phyloP scores from a whole-genome alignment of 2,329 filamentous ascomycete genomes.

The Claviceps monticola region DNA sequence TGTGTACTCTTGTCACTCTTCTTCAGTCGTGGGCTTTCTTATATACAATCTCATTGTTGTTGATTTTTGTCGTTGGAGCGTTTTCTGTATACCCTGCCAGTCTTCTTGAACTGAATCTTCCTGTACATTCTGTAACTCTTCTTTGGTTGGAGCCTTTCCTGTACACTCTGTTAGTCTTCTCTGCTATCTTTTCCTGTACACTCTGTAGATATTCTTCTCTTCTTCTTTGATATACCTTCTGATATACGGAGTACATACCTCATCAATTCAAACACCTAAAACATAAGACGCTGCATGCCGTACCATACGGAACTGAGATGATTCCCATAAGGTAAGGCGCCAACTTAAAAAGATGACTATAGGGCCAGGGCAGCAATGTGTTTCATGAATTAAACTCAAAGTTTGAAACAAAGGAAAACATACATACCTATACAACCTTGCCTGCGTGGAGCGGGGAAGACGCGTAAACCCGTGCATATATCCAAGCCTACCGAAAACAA shows the following conservation, averaged over 20 bases:
- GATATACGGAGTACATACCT: not conserved
- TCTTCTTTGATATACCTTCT: not conserved
- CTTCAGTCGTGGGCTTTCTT: too few relatives aligned
- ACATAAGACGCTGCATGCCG: not conserved
- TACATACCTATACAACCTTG: not conserved
- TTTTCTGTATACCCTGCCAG: too few relatives aligned
- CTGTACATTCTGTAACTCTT: too few relatives aligned
- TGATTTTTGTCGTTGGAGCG: too few relatives aligned
- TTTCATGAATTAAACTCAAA: not conserved
- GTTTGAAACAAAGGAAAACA: not conserved
- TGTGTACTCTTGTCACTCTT: too few relatives aligned
- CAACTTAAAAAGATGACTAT: not conserved
- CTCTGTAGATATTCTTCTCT: not conserved
- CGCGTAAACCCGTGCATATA: slow-evolving; percentile 2
- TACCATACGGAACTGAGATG: not conserved
- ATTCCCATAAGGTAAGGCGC: not conserved
- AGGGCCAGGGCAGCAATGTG: not conserved
- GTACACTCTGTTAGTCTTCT: too few relatives aligned
- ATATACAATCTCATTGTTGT: too few relatives aligned
- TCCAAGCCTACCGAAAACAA: too few relatives aligned
- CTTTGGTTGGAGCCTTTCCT: too few relatives aligned
- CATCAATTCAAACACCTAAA: not conserved
- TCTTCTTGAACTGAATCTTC: too few relatives aligned
- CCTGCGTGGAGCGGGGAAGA: not conserved
- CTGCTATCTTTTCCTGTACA: not conserved